Percentiles rank a stretch among this genome's conserved stretches.
Evolutionary conservation across 2,329 filamentous ascomycete species (phyloP).

Genomic region (Penicillium janthinellum): DNA sequence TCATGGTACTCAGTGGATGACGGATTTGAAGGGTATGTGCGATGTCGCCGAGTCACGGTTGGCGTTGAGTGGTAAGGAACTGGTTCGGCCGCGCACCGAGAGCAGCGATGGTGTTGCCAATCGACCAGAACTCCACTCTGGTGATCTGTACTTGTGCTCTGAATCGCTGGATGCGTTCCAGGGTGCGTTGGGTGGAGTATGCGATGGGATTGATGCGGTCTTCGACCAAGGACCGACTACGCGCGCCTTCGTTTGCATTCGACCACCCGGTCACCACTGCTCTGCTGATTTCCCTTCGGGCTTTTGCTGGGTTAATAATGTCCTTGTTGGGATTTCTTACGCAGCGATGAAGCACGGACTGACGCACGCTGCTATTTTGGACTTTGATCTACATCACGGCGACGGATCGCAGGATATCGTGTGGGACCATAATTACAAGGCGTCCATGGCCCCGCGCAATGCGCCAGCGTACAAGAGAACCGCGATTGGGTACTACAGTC

Average conservation of each 20-base stretch:
- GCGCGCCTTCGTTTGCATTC: slow-evolving; percentile 86
- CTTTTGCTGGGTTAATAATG: slow-evolving; percentile 98
- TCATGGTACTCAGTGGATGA: slow-evolving; percentile 91
- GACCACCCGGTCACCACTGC: slow-evolving; percentile 94
- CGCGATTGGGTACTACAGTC: slow-evolving; percentile 90
- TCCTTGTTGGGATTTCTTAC: slow-evolving; percentile 94
- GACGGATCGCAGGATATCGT: slow-evolving; percentile 95
- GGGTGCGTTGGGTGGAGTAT: slow-evolving; percentile 87
- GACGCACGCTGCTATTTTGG: slow-evolving; percentile 90
- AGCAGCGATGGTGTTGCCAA: slow-evolving; percentile 31
- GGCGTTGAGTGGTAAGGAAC: slow-evolving; percentile 74
- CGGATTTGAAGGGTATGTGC: slow-evolving; percentile 84
- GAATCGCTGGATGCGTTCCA: slow-evolving; percentile 88
- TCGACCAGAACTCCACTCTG: slow-evolving; percentile 68
- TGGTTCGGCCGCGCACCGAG: slow-evolving; percentile 61
- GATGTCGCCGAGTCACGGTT: slow-evolving; percentile 76
- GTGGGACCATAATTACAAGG: slow-evolving; percentile 83
- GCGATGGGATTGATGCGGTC: slow-evolving; percentile 86
- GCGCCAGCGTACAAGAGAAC: slow-evolving; percentile 76
- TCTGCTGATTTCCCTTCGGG: slow-evolving; percentile 86
- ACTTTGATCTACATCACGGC: slow-evolving; percentile 89
- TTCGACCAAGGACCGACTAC: slow-evolving; percentile 67
- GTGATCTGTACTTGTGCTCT: slow-evolving; percentile 85
- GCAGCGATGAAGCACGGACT: slow-evolving; percentile 79
- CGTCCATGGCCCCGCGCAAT: slow-evolving; percentile 66